phyloP scores from a whole-genome alignment of 208 protist species.

The Acanthamoeba lenticulata region DNA sequence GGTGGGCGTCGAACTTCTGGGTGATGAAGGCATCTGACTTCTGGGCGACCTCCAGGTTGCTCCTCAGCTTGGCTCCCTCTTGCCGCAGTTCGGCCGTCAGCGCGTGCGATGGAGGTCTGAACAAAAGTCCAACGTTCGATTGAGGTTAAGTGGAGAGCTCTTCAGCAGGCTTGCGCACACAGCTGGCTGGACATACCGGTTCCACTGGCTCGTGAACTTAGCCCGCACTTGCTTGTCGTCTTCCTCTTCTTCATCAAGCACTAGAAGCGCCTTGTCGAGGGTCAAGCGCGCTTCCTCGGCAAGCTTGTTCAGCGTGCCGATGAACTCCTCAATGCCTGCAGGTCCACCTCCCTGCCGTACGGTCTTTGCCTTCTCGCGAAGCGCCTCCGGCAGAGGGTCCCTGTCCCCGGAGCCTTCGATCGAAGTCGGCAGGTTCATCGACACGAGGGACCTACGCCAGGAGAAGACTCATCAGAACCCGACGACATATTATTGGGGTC shows the following conservation, averaged over 20 bases:
- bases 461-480: not conserved
- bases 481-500: not conserved
- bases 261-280: not conserved
- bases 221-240: not conserved
- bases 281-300: not conserved
- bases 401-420: not conserved
- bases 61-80: not conserved
- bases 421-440: conserved; percentile 31
- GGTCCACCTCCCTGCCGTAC: not conserved
- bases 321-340: not conserved
- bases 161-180: too few species aligned
- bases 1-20: not conserved
- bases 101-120: conserved; percentile 9
- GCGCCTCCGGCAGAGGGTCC: not conserved
- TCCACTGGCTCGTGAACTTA: not conserved
- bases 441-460: not conserved
- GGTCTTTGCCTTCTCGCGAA: not conserved
- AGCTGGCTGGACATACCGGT: not conserved
- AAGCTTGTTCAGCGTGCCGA: not conserved
- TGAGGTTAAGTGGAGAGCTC: too few species aligned
- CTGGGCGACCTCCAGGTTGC: conserved; percentile 20
- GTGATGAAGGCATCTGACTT: conserved; percentile 13
- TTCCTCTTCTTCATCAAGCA: conserved; percentile 32
- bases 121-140: too few species aligned
- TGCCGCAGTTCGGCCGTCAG: not conserved